Evolutionary conservation across 257 asterid genomes (phyloP), one percentile per base, ranked within the genome.

Genomic region (Lithospermum erythrorhizon): DNA sequence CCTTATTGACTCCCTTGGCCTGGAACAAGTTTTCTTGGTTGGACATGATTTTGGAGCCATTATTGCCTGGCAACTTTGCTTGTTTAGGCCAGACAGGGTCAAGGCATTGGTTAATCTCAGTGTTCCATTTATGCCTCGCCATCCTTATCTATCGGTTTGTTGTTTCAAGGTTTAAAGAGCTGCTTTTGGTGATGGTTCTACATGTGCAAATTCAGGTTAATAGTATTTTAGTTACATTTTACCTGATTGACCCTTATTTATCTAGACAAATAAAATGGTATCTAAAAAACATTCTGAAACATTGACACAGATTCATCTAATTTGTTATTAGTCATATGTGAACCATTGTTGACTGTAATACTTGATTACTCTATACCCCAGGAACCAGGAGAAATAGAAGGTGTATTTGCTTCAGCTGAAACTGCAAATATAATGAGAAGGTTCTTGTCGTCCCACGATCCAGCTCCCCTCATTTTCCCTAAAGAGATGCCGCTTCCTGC

Each of bases 21-120:
- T 86, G 59, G 87, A 81, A 37, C 65, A 71, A 73, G 86, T 88
- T 24, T 86, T 79, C 72, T 65, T 91, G 71, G 95, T 91, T n/a
- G 98, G 95, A 48, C 98, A 88, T 68, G 98, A 91, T 66, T 91
- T 96, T 96, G 96, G 98, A 32, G 94, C 98, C 2, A 41, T 57
- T 3, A 77, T 86, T n/a, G 95, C 94, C 1, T 91, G 98, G 97
- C 30, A 78, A 19, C 72, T 88, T 20, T 86, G 94, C 77, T 55
- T 88, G 78, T 23, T 86, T 16, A 85, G 90, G 10, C 95, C 98
- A 21, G 95, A 84, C 25, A 65, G 89, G 61, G 76, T 91, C 66
- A 84, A 73, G 79, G 96, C 90, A 21, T 61, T 91, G 72, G 95
- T 91, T 53, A 88, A 88, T 61, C 54, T 77, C 68, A 91, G 97